These are phyloP conservation scores for Linnemannia hyalina DNA, from an alignment of 192 early-diverging fungal species.

Conservation along the genomic window DNA sequence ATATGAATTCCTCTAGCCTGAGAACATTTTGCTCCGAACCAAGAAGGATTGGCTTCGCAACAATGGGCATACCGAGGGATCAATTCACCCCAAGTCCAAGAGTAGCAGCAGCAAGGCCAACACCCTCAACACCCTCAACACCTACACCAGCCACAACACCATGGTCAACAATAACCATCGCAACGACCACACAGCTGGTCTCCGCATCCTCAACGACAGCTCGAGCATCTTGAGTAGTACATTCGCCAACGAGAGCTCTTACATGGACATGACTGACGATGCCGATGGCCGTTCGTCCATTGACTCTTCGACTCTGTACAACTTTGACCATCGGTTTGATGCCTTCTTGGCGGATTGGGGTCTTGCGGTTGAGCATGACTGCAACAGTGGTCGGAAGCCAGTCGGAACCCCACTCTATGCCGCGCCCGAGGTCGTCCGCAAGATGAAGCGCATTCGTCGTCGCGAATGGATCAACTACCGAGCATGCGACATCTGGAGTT, in stretches of 20 bases:
- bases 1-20: constrained; percentile 21
- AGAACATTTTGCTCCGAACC: constrained; percentile 43
- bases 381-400: constrained; percentile 41
- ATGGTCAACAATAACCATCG: constrained; percentile 8
- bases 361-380: constrained; percentile 51
- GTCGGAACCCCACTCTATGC: constrained; percentile 51
- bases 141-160: not conserved
- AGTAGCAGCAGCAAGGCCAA: not conserved
- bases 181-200: not conserved
- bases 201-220: constrained; percentile 13
- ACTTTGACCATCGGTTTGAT: constrained; percentile 46
- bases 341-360: constrained; percentile 53
- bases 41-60: constrained; percentile 38
- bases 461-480: constrained; percentile 57
- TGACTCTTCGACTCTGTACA: constrained; percentile 46
- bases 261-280: constrained; percentile 14
- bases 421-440: constrained; percentile 48
- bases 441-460: constrained; percentile 51
- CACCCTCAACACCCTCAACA: not conserved
- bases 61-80: not conserved
- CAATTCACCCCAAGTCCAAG: not conserved
- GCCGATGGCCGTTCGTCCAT: constrained; percentile 38
- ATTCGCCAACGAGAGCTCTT: constrained; percentile 22
- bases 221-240: constrained; percentile 37
- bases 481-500: constrained; percentile 56